Percentiles rank a stretch among this genome's conserved stretches.
phyloP scores from a whole-genome alignment of 2,329 filamentous ascomycete genomes.

The Colletotrichum shisoi region DNA sequence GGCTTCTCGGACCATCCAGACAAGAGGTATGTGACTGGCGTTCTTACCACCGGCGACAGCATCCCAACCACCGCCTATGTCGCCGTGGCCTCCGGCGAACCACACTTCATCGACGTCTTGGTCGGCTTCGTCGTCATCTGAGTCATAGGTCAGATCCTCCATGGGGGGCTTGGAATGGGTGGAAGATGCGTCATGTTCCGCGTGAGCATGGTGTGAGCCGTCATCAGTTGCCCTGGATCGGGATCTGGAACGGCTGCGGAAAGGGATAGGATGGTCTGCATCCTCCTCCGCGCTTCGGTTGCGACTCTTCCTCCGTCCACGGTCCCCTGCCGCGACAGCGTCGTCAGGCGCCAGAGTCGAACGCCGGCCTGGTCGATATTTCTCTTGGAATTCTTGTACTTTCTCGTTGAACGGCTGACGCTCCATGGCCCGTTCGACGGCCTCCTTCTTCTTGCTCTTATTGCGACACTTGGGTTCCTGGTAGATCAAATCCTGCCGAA shows the following conservation, averaged over 20 bases:
- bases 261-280: slow-evolving; percentile 52
- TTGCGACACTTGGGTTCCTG: slow-evolving; percentile 49
- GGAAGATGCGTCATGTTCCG: slow-evolving; percentile 31
- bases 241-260: slow-evolving; percentile 51
- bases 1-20: slow-evolving; percentile 72
- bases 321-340: slow-evolving; percentile 30
- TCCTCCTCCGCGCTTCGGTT: slow-evolving; percentile 29
- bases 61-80: slow-evolving; percentile 81
- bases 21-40: slow-evolving; percentile 72
- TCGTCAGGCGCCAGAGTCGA: slow-evolving; percentile 36
- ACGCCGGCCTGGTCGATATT: slow-evolving; percentile 46
- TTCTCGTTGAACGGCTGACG: slow-evolving; percentile 40
- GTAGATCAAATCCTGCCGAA: slow-evolving; percentile 73
- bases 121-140: slow-evolving; percentile 55
- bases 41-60: slow-evolving; percentile 64
- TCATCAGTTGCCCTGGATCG: slow-evolving; percentile 36
- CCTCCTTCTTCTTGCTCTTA: slow-evolving; percentile 40
- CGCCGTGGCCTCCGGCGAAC: slow-evolving; percentile 81
- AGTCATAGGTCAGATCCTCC: slow-evolving; percentile 51
- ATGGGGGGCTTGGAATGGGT: slow-evolving; percentile 36
- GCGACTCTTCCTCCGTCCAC: slow-evolving; percentile 21
- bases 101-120: slow-evolving; percentile 83
- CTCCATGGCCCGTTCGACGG: slow-evolving; percentile 41
- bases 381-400: slow-evolving; percentile 47
- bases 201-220: neutral